These are phyloP conservation scores for Lichenothelia convexa DNA, from an alignment of 495 filamentous ascomycete species.

Conservation along the genomic window DNA sequence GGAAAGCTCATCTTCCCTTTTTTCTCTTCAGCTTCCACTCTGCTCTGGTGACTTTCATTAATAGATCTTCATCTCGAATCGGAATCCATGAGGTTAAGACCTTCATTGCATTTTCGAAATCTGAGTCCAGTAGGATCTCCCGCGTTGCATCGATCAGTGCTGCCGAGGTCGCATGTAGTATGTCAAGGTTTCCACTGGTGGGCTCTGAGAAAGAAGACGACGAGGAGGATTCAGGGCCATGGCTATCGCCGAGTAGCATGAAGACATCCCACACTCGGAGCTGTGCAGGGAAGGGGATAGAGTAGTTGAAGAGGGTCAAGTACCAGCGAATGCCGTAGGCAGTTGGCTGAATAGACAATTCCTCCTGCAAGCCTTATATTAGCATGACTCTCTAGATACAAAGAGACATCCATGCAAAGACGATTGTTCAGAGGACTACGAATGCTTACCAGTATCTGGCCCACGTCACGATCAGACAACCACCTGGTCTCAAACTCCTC, in stretches of 20 bases:
- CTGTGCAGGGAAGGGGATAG: conserved; percentile 87
- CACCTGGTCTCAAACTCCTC: conserved; percentile 77
- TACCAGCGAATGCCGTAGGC: conserved; percentile 96
- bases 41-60: conserved; percentile 84
- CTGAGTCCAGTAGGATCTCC: conserved; percentile 77
- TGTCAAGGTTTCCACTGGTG: conserved; percentile 42
- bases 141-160: conserved; percentile 85
- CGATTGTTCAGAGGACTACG: neutral
- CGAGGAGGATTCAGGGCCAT: conserved; percentile 9
- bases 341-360: conserved; percentile 67
- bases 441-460: conserved; percentile 51
- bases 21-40: conserved; percentile 64
- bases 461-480: conserved; percentile 59
- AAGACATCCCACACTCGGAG: conserved; percentile 99
- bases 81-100: conserved; percentile 91
- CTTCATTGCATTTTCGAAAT: conserved; percentile 98
- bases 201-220: conserved; percentile 4
- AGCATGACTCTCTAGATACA: neutral
- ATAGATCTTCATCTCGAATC: conserved; percentile 79
- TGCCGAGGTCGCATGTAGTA: conserved; percentile 78
- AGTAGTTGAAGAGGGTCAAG: conserved; percentile 92
- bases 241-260: conserved; percentile 76
- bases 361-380: no score
- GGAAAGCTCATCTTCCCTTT: conserved; percentile 7
- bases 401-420: no score